phyloP scores from a whole-genome alignment of 306 rosid genomes.

The Vicia sativa region DNA sequence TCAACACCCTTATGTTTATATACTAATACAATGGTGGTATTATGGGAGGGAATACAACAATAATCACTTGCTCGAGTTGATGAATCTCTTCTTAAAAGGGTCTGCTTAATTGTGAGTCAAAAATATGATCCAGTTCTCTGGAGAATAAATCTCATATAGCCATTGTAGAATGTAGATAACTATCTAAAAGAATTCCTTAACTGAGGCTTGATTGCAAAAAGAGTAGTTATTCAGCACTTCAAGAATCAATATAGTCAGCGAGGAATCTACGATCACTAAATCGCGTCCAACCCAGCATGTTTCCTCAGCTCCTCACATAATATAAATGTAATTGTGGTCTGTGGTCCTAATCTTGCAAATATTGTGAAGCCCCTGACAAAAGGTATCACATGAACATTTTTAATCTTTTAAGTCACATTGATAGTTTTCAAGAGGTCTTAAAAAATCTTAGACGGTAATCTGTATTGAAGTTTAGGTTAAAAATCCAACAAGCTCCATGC shows the following conservation, averaged over 20 bases:
- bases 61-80: constrained; percentile 14
- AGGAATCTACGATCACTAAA: constrained; percentile 42
- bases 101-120: constrained; percentile 24
- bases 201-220: constrained; percentile 31
- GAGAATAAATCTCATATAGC: constrained; percentile 31
- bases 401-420: background rate
- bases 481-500: constrained; percentile 23
- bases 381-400: constrained; percentile 14
- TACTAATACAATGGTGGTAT: constrained; percentile 22
- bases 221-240: constrained; percentile 26
- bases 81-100: constrained; percentile 29
- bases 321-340: constrained; percentile 84
- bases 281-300: constrained; percentile 78
- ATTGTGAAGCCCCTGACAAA: constrained; percentile 79
- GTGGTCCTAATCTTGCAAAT: constrained; percentile 93
- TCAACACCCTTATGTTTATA: background rate
- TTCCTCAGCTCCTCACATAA: constrained; percentile 85
- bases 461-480: background rate
- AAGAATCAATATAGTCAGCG: constrained; percentile 30
- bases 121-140: constrained; percentile 27
- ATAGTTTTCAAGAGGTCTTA: background rate
- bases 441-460: background rate
- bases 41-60: background rate
- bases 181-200: constrained; percentile 33
- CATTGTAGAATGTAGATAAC: constrained; percentile 21